Evolutionary conservation across 2,329 filamentous ascomycete species (phyloP).

Genomic region (Davidsoniella eucalypti): DNA sequence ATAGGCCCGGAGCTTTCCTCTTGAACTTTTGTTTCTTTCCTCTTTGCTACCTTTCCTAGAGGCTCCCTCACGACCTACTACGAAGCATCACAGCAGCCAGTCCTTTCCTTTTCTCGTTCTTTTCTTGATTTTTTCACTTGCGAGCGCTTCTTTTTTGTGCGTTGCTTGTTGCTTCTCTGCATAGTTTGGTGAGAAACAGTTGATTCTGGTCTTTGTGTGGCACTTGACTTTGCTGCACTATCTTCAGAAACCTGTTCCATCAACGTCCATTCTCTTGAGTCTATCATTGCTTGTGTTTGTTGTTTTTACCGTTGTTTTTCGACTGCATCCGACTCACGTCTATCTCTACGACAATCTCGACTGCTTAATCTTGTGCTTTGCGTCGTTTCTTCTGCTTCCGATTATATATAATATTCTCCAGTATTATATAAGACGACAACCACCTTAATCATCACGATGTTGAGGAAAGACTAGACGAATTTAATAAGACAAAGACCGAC

Average conservation of each 20-base stretch:
- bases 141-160: background rate
- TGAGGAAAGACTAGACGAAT: too few species aligned
- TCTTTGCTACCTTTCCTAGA: too few species aligned
- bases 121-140: background rate
- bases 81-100: too few species aligned
- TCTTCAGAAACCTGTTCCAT: background rate
- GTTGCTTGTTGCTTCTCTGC: background rate
- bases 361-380: background rate
- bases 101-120: background rate
- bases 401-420: background rate
- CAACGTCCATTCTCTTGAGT: conserved; percentile 12
- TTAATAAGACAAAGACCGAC: too few species aligned
- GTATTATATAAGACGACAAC: too few species aligned
- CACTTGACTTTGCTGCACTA: too few species aligned
- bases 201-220: too few species aligned
- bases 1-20: background rate
- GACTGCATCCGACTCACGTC: too few species aligned
- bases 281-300: background rate
- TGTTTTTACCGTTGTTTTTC: background rate
- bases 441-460: too few species aligned
- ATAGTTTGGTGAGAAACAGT: too few species aligned
- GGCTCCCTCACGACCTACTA: too few species aligned
- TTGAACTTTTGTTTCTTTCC: background rate
- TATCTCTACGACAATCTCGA: too few species aligned
- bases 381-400: background rate